These are phyloP conservation scores for Akanthomyces uredinophilus DNA, from an alignment of 2,329 filamentous ascomycete genomes.

Conservation along the genomic window DNA sequence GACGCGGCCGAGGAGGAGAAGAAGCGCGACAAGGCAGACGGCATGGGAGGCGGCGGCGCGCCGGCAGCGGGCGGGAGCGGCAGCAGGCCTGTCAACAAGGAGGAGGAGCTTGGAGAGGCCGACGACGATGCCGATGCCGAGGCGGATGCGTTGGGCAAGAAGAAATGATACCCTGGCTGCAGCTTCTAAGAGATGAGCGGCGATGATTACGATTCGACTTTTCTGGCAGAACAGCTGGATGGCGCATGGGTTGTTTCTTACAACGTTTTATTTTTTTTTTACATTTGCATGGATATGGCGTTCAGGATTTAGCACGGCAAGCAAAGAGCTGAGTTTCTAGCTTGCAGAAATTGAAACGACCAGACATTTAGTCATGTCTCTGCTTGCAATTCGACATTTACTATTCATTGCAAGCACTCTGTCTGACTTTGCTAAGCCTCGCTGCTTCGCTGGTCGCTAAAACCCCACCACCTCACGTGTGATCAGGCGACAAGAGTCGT, in stretches of 20 bases:
- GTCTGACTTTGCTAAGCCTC: not conserved
- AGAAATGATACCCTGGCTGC: constrained; percentile 23
- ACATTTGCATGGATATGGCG: not conserved
- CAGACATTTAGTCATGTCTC: not conserved
- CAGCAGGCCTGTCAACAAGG: constrained; percentile 28
- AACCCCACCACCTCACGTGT: not conserved
- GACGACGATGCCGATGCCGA: constrained; percentile 45
- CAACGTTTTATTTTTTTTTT: not conserved
- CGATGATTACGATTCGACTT: not conserved
- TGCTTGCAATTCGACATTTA: not conserved
- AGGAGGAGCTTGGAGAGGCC: constrained; percentile 48
- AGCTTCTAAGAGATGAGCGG: not conserved
- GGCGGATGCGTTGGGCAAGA: constrained; percentile 36
- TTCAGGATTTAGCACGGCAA: not conserved
- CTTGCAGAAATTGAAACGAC: not conserved
- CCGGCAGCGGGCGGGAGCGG: not conserved
- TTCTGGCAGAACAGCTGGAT: not conserved
- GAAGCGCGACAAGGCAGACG: constrained; percentile 29
- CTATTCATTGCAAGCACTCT: not conserved
- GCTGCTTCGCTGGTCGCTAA: not conserved
- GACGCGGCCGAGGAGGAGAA: constrained; percentile 43
- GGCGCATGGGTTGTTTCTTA: not conserved
- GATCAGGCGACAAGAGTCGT: not conserved
- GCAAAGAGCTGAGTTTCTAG: not conserved
- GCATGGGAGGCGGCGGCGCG: constrained; percentile 15